Conservation (phyloP, 441 rosid species). For the Gossypium gossypioides region DNA sequence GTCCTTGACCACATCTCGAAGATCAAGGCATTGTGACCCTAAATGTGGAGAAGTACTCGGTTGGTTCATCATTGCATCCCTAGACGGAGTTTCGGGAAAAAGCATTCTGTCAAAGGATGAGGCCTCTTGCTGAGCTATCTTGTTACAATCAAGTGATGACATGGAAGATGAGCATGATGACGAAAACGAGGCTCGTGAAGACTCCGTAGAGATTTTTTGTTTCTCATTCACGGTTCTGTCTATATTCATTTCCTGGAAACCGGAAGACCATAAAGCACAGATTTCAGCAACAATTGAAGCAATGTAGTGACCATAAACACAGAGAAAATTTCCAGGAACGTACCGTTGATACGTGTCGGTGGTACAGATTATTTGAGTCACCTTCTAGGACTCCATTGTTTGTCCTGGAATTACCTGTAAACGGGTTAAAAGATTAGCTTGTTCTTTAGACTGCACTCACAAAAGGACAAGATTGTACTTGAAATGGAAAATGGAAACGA, state of each 20-base stretch:
- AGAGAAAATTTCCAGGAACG: slow-evolving; percentile 9
- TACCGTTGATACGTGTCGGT: slow-evolving; percentile 32
- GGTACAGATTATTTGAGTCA: slow-evolving; percentile 24
- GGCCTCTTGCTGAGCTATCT: slow-evolving; percentile 47
- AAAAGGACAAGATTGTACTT: no score
- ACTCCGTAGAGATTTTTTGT: slow-evolving; percentile 56
- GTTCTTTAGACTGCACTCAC: not conserved
- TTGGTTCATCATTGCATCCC: slow-evolving; percentile 42
- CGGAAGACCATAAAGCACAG: slow-evolving; percentile 20
- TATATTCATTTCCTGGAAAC: slow-evolving; percentile 37
- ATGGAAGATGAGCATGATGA: slow-evolving; percentile 76
- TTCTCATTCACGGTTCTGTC: slow-evolving; percentile 37
- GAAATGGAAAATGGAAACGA: not conserved
- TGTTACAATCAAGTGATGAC: slow-evolving; percentile 53
- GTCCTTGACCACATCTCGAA: slow-evolving; percentile 78
- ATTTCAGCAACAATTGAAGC: slow-evolving; percentile 4
- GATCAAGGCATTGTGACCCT: slow-evolving; percentile 49
- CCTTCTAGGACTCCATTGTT: slow-evolving; percentile 23
- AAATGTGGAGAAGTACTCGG: slow-evolving; percentile 38
- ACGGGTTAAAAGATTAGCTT: slow-evolving; percentile 18
- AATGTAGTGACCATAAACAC: not conserved
- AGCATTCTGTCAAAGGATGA: slow-evolving; percentile 43
- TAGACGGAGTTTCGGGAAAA: slow-evolving; percentile 57
- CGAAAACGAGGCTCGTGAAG: slow-evolving; percentile 69
- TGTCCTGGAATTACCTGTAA: slow-evolving; percentile 35